Evolutionary conservation across 202 grass and related monocot species (phyloP).

Genomic region (Alloteropsis angusta): DNA sequence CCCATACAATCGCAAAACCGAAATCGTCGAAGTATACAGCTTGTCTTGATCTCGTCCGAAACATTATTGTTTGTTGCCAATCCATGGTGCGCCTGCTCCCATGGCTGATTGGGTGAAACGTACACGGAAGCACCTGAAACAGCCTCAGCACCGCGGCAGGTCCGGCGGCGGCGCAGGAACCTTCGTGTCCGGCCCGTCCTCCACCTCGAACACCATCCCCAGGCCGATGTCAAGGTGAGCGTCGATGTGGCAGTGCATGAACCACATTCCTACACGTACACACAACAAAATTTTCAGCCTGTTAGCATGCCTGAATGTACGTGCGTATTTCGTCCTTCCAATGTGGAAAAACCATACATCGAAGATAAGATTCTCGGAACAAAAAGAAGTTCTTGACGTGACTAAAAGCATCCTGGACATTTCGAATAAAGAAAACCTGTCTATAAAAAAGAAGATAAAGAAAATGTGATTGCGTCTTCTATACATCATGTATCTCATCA

Average conservation of each 20-base stretch:
- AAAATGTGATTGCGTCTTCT: neutral
- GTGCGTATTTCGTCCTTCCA: neutral
- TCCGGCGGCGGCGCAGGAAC: conserved; percentile 42
- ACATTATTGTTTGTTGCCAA: neutral
- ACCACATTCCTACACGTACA: conserved; percentile 35
- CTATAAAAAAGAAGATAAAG: neutral
- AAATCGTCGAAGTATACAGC: neutral
- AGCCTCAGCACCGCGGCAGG: conserved; percentile 32
- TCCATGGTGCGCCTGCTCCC: neutral
- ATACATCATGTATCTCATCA: neutral
- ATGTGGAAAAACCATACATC: neutral
- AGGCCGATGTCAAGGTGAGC: conserved; percentile 37
- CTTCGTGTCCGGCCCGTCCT: conserved; percentile 32
- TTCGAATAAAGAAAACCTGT: neutral
- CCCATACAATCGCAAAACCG: neutral
- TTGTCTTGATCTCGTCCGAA: neutral
- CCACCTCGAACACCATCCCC: conserved; percentile 46
- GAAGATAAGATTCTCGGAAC: neutral
- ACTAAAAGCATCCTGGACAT: neutral
- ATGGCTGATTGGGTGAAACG: neutral
- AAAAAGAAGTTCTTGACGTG: neutral
- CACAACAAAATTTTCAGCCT: neutral
- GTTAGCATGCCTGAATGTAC: neutral
- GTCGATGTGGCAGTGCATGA: conserved; percentile 34
- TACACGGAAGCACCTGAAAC: neutral